These are phyloP conservation scores for Crithidia expoeki DNA, from an alignment of 208 protist genomes.

Conservation along the genomic window DNA sequence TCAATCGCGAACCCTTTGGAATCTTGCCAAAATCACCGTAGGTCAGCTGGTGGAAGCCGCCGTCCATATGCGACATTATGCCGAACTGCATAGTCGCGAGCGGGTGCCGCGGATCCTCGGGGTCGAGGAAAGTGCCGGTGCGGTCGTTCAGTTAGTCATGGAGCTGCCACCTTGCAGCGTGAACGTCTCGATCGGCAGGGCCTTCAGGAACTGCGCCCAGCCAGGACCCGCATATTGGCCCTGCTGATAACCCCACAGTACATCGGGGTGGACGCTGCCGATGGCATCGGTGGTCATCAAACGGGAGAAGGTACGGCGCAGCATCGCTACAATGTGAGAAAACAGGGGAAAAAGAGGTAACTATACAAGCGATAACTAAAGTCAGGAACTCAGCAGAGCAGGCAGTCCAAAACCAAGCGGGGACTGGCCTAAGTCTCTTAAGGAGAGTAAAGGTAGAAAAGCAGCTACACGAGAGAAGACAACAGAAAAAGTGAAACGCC, in stretches of 20 bases:
- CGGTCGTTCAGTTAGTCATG: conserved; percentile 86
- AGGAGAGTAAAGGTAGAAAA: too few species aligned
- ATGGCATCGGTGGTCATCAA: conserved; percentile 68
- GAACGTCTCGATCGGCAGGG: conserved; percentile 74
- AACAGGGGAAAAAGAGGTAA: not conserved
- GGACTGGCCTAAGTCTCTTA: too few species aligned
- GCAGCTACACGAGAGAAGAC: too few species aligned
- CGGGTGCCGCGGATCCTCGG: conserved; percentile 85
- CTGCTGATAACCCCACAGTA: conserved; percentile 84
- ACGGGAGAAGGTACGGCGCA: conserved; percentile 54
- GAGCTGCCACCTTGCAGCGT: conserved; percentile 76
- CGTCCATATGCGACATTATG: conserved; percentile 62
- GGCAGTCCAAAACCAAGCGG: too few species aligned
- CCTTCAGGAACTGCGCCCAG: conserved; percentile 75
- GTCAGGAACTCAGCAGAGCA: too few species aligned
- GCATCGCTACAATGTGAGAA: conserved; percentile 56
- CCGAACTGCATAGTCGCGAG: conserved; percentile 73
- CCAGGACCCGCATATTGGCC: conserved; percentile 82
- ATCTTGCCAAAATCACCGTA: conserved; percentile 70
- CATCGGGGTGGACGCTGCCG: conserved; percentile 80
- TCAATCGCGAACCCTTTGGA: conserved; percentile 63
- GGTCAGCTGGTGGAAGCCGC: conserved; percentile 67
- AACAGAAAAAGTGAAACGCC: too few species aligned
- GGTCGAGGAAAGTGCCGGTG: conserved; percentile 72
- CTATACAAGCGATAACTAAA: not conserved